Evolutionary conservation across 1,139 yeast species (phyloP).

Genomic region (Blastobotrys serpentis): DNA sequence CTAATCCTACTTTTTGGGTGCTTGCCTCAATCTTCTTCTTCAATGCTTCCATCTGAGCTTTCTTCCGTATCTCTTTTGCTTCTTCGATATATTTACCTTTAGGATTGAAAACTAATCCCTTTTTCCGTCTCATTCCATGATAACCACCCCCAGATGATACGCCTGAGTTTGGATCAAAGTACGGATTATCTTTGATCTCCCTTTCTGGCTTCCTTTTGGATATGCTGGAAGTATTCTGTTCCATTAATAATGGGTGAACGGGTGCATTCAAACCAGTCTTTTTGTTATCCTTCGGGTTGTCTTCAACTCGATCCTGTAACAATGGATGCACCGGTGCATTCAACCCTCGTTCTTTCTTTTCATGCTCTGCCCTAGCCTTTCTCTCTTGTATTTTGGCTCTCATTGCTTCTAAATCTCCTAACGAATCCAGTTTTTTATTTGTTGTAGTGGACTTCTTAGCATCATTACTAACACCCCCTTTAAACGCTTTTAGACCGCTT

Average conservation of each 20-base stretch:
- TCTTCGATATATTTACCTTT: constrained; percentile 60
- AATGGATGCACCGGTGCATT: neutral
- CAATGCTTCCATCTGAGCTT: constrained; percentile 40
- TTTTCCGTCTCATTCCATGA: constrained; percentile 31
- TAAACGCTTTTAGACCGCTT: constrained; percentile 2
- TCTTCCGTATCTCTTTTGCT: constrained; percentile 53
- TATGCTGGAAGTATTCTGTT: no score
- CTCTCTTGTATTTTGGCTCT: constrained; percentile 18
- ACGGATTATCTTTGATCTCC: constrained; percentile 2
- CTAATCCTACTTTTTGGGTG: constrained; percentile 25
- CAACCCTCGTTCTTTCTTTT: constrained; percentile 1
- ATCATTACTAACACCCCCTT: no score
- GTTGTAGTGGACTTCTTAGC: constrained; percentile 4
- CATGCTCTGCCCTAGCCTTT: constrained; percentile 14
- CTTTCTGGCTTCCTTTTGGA: constrained; percentile 16
- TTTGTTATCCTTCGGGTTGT: neutral
- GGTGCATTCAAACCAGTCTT: constrained; percentile 49
- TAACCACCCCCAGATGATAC: constrained; percentile 7
- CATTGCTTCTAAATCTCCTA: constrained; percentile 14
- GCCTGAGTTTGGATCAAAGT: constrained; percentile 12
- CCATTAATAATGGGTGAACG: constrained; percentile 55
- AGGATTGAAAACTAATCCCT: constrained; percentile 52
- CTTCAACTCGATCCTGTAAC: neutral
- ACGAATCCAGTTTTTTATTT: neutral
- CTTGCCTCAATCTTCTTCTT: constrained; percentile 24